Percentiles rank a stretch among this genome's conserved stretches.
Conservation (phyloP, 2,329 filamentous ascomycete genomes). For the Calonectria multiphialidica region DNA sequence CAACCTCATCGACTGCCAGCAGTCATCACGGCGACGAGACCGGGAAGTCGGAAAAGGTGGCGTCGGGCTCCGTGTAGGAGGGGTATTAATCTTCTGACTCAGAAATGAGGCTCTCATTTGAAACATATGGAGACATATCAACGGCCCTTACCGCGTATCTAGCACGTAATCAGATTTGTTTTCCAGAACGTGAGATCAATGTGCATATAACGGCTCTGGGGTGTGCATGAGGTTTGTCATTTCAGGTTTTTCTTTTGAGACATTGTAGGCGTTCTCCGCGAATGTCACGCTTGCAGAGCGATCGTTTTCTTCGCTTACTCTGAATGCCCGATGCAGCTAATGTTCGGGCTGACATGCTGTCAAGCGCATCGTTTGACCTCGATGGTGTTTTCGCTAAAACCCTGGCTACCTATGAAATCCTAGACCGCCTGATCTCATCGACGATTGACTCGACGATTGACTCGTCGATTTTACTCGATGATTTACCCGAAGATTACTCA, state of each 20-base stretch:
- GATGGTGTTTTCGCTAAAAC: neutral
- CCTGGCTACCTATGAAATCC: neutral
- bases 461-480: too few relatives aligned
- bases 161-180: neutral
- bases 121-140: neutral
- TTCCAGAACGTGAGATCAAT: neutral
- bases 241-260: neutral
- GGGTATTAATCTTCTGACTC: neutral
- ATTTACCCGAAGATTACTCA: constrained; percentile 5
- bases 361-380: neutral
- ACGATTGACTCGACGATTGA: too few relatives aligned
- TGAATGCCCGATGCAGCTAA: constrained; percentile 2
- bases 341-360: neutral
- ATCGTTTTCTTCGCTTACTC: constrained; percentile 4
- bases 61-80: neutral
- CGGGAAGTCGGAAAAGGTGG: constrained; percentile 11
- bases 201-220: neutral
- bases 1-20: constrained; percentile 17
- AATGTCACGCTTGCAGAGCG: neutral
- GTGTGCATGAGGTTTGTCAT: neutral
- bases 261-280: neutral
- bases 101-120: neutral
- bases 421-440: neutral
- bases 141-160: neutral
- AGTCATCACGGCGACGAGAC: constrained; percentile 14